These are phyloP conservation scores for Botrytis pseudocinerea DNA, from an alignment of 2,329 filamentous ascomycete species.

Conservation along the genomic window DNA sequence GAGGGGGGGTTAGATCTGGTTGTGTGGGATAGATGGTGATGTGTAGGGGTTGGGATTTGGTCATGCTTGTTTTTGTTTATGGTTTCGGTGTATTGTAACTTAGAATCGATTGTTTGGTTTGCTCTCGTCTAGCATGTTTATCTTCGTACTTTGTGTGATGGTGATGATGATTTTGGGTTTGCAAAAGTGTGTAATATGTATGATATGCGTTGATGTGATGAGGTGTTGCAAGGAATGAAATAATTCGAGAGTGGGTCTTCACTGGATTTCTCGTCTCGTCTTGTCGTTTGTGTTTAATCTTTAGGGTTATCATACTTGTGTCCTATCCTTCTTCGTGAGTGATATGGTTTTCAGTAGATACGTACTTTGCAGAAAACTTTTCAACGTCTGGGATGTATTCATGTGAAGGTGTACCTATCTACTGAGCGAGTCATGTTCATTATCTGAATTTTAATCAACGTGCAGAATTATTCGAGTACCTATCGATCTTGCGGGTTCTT, in stretches of 20 bases:
- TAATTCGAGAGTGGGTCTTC: neutral
- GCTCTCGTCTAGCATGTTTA: neutral
- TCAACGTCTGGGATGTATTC: neutral
- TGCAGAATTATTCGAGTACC: neutral
- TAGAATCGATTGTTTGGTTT: neutral
- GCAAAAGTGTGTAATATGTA: no score
- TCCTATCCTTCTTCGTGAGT: neutral
- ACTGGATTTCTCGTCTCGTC: neutral
- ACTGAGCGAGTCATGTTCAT: fast-evolving
- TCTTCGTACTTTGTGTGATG: neutral
- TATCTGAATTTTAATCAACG: neutral
- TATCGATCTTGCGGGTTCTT: no score
- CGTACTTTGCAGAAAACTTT: neutral
- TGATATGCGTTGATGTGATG: neutral
- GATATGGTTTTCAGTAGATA: neutral
- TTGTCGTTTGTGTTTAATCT: neutral
- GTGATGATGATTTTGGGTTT: neutral
- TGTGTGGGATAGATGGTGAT: neutral
- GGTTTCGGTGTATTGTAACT: neutral
- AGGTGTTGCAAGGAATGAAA: neutral
- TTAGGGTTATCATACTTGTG: neutral
- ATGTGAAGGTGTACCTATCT: neutral
- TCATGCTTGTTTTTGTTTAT: neutral
- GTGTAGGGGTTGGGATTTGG: neutral
- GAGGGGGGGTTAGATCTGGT: neutral